These are phyloP conservation scores for Solanum arcanum DNA, from an alignment of 257 asterid species.

Conservation along the genomic window DNA sequence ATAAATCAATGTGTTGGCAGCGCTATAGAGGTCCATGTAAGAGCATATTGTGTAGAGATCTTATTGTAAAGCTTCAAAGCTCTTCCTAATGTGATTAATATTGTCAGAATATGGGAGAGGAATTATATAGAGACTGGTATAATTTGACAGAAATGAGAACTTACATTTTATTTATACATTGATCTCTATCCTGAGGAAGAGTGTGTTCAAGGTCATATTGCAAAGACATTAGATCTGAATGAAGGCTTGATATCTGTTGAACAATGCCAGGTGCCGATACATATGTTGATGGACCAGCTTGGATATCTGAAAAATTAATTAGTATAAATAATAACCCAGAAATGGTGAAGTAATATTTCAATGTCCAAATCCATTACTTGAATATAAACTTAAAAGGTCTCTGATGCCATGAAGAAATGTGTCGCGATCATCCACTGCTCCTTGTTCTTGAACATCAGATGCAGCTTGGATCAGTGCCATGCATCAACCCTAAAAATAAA, in stretches of 20 bases:
- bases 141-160: constrained; percentile 11
- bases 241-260: constrained; percentile 85
- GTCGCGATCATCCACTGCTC: constrained; percentile 95
- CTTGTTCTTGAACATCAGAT: constrained; percentile 90
- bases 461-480: constrained; percentile 80
- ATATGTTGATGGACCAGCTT: constrained; percentile 79
- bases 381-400: constrained; percentile 89
- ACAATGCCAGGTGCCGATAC: constrained; percentile 95
- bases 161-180: constrained; percentile 83
- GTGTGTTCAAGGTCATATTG: constrained; percentile 87
- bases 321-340: neutral
- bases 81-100: neutral
- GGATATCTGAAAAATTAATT: constrained; percentile 46
- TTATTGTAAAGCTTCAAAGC: neutral
- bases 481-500: constrained; percentile 50
- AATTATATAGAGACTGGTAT: neutral
- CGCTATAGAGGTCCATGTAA: neutral
- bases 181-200: constrained; percentile 91
- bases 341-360: neutral
- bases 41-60: neutral
- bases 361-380: constrained; percentile 48
- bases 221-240: constrained; percentile 65
- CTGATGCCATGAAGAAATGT: constrained; percentile 89
- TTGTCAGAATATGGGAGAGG: neutral
- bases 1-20: neutral